Conservation (phyloP, 1,284 basidiomycete genomes). For the Sporisorium iseilematis-ciliati region DNA sequence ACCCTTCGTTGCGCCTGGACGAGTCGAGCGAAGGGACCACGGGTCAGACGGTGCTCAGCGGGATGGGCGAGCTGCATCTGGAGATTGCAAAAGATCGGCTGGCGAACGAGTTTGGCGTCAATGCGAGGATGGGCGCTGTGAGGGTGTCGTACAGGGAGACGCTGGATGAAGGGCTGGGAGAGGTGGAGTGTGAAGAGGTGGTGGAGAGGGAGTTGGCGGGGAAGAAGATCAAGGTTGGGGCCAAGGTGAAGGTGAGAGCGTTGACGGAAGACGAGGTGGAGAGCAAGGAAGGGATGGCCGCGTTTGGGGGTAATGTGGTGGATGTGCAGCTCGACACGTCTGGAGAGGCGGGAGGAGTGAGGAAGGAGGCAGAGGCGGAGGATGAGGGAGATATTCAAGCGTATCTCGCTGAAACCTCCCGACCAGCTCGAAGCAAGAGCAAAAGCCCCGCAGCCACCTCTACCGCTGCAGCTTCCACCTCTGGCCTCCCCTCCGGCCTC, state of each 20-base stretch:
- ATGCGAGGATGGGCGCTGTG: constrained; percentile 81
- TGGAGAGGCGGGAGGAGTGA: not conserved
- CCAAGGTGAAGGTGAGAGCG: constrained; percentile 38
- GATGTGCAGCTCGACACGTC: constrained; percentile 27
- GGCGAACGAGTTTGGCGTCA: constrained; percentile 81
- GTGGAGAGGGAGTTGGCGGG: constrained; percentile 63
- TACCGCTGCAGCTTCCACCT: not conserved
- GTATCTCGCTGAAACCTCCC: constrained; percentile 17
- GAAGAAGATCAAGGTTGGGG: constrained; percentile 53
- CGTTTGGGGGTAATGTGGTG: constrained; percentile 56
- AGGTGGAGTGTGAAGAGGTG: constrained; percentile 34
- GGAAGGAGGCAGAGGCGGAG: not conserved
- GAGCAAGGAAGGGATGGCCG: constrained; percentile 23
- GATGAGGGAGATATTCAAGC: constrained; percentile 30
- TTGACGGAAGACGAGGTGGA: constrained; percentile 42
- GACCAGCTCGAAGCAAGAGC: constrained; percentile 1
- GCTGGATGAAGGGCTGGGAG: constrained; percentile 70
- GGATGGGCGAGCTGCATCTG: constrained; percentile 85
- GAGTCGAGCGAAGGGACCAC: constrained; percentile 71
- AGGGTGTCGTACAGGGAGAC: constrained; percentile 85
- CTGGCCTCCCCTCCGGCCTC: constrained; percentile 20
- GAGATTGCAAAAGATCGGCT: constrained; percentile 86
- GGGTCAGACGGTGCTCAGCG: constrained; percentile 84
- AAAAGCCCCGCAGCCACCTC: not conserved
- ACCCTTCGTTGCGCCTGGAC: constrained; percentile 81